Conservation (phyloP, 768 basidiomycete species). For the Mycena sanguinolenta region DNA sequence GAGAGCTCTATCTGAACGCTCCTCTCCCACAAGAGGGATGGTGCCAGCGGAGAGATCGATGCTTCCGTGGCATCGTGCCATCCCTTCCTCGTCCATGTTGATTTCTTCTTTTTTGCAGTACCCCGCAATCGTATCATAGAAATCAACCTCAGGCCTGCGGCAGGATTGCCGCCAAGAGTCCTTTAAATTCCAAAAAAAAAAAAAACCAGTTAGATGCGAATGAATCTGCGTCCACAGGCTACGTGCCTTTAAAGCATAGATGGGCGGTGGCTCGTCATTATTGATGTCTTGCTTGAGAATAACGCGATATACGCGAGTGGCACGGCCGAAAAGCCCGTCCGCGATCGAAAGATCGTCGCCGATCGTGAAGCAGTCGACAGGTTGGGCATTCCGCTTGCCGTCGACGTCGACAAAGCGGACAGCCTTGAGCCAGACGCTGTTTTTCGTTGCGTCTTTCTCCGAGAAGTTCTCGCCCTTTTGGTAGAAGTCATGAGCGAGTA, state of each 20-base stretch:
- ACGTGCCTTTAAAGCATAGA: slow-evolving; percentile 12
- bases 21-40: not conserved
- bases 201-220: not conserved
- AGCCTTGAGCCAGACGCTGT: slow-evolving; percentile 24
- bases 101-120: not conserved
- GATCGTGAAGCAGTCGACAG: slow-evolving; percentile 24
- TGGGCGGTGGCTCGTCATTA: not conserved
- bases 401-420: not conserved
- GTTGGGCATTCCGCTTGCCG: not conserved
- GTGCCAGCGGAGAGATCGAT: slow-evolving; percentile 12
- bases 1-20: no score
- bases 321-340: slow-evolving; percentile 28
- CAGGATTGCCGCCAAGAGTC: slow-evolving; percentile 12
- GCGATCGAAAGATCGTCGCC: not conserved
- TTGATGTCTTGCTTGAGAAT: slow-evolving; percentile 23
- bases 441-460: not conserved
- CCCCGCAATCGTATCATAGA: slow-evolving; percentile 14
- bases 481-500: not conserved
- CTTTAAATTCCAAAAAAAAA: not conserved
- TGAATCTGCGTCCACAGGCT: not conserved
- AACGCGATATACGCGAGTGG: slow-evolving; percentile 27
- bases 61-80: slow-evolving; percentile 26
- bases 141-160: slow-evolving; percentile 17
- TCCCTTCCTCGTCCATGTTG: not conserved
- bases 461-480: not conserved